A percentile compares a stretch with the other conserved stretches of the same genome.
phyloP scores from a whole-genome alignment of 108 stramenopile genomes.

The Cyclotella atomus region DNA sequence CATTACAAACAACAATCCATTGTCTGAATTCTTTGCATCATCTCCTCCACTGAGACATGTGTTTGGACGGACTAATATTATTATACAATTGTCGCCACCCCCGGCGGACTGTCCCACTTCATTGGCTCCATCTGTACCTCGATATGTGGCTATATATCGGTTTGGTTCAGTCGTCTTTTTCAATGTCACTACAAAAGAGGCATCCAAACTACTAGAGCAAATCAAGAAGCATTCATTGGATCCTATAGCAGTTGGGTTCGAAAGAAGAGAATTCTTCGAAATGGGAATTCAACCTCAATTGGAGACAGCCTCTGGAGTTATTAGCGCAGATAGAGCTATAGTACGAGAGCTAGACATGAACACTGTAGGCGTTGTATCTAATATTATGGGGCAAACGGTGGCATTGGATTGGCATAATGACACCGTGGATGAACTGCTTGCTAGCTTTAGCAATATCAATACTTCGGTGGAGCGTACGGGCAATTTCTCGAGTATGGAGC shows the following conservation, averaged over 20 bases:
- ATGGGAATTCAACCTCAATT: conserved; percentile 70
- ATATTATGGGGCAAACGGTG: conserved; percentile 91
- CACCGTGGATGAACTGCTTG: conserved; percentile 85
- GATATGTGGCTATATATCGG: conserved; percentile 87
- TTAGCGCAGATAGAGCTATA: conserved; percentile 80
- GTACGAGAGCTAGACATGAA: conserved; percentile 89
- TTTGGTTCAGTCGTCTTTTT: conserved; percentile 93
- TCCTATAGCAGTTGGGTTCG: conserved; percentile 73
- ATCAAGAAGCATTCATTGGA: conserved; percentile 70
- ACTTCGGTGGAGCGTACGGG: conserved; percentile 76
- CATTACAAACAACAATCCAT: conserved; percentile 39
- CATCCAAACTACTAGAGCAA: conserved; percentile 57
- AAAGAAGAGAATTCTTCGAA: conserved; percentile 86
- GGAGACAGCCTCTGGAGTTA: conserved; percentile 55
- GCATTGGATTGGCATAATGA: conserved; percentile 92
- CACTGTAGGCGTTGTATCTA: conserved; percentile 88
- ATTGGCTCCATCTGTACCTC: conserved; percentile 43
- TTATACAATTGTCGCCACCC: conserved; percentile 61
- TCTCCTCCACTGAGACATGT: conserved; percentile 62
- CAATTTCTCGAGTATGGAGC: conserved; percentile 61
- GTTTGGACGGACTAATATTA: conserved; percentile 69
- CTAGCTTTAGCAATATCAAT: conserved; percentile 81
- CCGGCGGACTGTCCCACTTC: conserved; percentile 36
- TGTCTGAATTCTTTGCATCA: conserved; percentile 46
- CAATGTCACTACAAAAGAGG: conserved; percentile 77